Base-by-base conservation (phyloP, 1,284 basidiomycete species). In the Lignosus rhinocerotis region DNA sequence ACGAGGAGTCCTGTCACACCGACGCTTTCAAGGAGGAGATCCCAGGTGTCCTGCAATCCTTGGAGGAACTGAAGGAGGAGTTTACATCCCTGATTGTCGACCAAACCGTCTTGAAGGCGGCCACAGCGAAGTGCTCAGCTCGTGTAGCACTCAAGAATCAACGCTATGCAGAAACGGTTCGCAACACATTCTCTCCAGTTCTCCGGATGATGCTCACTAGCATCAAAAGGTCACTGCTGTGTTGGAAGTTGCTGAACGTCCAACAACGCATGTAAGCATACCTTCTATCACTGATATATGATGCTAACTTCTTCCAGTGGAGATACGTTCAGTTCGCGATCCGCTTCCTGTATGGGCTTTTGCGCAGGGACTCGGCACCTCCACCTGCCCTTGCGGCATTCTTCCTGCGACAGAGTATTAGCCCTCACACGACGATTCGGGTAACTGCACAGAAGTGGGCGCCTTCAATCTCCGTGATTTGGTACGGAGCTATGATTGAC, bases 391-490 rank as follows among this genome's bases (percentile, higher is more conserved):
- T 93, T 7, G 85, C 88, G 0, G 79, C 76, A 60, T 89, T 92
- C 72, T 87, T 94, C 71, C 76, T 90, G 63, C 77, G 80, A 53
- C 85, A 89, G 66, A 82, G 84, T 10, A 79, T 79, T 43, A 94
- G 92, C 67, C 89, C 93, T 47, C 93, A 97, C 62, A 87, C 92
- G 0, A 84, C 86, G 41, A 92, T 95, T 65, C 83, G 94, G 47
- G 74, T 81, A 54, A 83, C 84, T 62, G 88, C 88, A 12, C 87
- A 93, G 61, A 75, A 72, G 82, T 77, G 50, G 21, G 60, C 56
- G 41, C 30, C 16, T 30, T 51, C 16, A 36, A 54, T 34, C 59
- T 33, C 33, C 54, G 16, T 6, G 7, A 33, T 47, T 54, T 56
- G 25, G n/a, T 11, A 25, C n/a, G 21, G 3, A 7, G 14, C 39